These are phyloP conservation scores for Candida vaughaniae DNA, from an alignment of 805 yeast genomes.

Conservation along the genomic window DNA sequence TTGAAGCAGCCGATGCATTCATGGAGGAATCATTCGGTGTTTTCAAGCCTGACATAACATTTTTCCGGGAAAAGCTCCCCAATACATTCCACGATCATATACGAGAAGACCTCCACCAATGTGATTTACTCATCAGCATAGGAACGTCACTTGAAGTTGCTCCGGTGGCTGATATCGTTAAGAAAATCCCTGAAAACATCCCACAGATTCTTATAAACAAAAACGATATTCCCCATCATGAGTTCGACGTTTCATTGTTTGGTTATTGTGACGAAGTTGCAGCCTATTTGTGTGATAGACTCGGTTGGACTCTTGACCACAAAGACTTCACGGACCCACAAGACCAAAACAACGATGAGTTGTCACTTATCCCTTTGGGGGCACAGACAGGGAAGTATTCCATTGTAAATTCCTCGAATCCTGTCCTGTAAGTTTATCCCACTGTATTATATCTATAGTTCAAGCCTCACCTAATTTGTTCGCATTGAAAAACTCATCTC, in stretches of 20 bases:
- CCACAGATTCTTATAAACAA: constrained; percentile 42
- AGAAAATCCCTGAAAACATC: constrained; percentile 28
- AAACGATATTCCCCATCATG: constrained; percentile 34
- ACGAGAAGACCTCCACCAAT: constrained; percentile 55
- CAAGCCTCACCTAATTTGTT: too few relatives aligned
- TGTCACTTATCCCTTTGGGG: not conserved
- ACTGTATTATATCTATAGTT: too few relatives aligned
- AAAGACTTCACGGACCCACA: constrained; percentile 18
- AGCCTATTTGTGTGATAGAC: constrained; percentile 26
- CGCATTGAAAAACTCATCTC: constrained; percentile 1
- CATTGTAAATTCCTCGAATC: too few relatives aligned
- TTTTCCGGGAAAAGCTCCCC: constrained; percentile 74
- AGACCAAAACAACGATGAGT: not conserved
- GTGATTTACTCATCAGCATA: constrained; percentile 77
- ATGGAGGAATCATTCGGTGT: constrained; percentile 38
- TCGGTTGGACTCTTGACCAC: constrained; percentile 40
- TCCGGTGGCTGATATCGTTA: constrained; percentile 43
- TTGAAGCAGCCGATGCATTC: constrained; percentile 25
- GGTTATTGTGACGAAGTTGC: constrained; percentile 45
- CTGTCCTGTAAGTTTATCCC: too few relatives aligned
- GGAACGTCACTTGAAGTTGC: constrained; percentile 82
- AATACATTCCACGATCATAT: constrained; percentile 31
- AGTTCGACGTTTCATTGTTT: constrained; percentile 38
- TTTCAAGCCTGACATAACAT: constrained; percentile 89
- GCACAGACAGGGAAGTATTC: not conserved